Evolutionary conservation across 306 rosid species (phyloP).

Genomic region (Pterocarpus santalinus): DNA sequence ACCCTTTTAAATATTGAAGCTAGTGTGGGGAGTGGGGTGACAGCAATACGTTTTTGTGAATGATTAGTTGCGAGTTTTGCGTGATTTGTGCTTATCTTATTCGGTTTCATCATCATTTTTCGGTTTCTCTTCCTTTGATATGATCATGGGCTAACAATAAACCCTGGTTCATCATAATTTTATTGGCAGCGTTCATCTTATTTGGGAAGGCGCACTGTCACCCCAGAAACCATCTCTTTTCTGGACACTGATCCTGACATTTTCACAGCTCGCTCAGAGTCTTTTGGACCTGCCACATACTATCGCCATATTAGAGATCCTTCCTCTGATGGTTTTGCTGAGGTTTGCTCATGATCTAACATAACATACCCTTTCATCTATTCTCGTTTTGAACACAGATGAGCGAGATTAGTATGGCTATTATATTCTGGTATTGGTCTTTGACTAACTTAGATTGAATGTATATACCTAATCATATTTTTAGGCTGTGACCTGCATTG

Average conservation of each 20-base stretch:
- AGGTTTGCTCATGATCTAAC: slow-evolving; percentile 60
- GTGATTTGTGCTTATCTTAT: not conserved
- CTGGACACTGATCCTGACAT: slow-evolving; percentile 74
- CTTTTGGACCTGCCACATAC: slow-evolving; percentile 59
- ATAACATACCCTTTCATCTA: slow-evolving; percentile 1
- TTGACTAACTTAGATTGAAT: not conserved
- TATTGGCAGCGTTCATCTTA: slow-evolving; percentile 76
- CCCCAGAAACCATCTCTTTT: slow-evolving; percentile 65
- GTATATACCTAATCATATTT: not conserved
- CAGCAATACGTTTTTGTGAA: not conserved
- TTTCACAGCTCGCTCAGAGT: slow-evolving; percentile 56
- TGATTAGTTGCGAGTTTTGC: slow-evolving; percentile 28
- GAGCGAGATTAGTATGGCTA: slow-evolving; percentile 2
- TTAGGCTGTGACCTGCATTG: not conserved
- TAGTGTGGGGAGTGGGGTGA: not conserved
- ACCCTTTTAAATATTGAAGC: not conserved
- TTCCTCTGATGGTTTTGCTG: slow-evolving; percentile 75
- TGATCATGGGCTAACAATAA: not conserved
- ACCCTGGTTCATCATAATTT: slow-evolving; percentile 40
- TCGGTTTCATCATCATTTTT: not conserved
- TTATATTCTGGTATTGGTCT: slow-evolving; percentile 3
- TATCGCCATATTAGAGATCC: slow-evolving; percentile 71
- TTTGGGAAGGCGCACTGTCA: slow-evolving; percentile 67
- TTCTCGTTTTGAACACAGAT: not conserved
- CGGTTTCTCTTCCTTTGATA: not conserved